Evolutionary conservation across 2,329 filamentous ascomycete species (phyloP), one percentile per base, ranked within the genome.

Genomic region (Dactylellina leptospora): DNA sequence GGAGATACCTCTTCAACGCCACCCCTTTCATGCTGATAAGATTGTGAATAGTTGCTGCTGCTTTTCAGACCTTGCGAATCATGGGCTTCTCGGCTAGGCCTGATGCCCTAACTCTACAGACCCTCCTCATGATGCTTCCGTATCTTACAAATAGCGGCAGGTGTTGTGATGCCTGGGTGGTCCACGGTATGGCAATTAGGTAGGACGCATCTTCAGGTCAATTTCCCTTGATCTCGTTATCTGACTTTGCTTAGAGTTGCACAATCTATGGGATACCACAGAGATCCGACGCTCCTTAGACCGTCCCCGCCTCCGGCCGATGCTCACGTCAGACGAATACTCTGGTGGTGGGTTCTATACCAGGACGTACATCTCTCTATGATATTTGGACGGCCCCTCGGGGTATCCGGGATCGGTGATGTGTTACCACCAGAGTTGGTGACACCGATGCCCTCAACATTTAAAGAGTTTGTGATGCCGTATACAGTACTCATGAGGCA

Each of bases 331-430:
- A 42, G 66, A 53, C 51, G 66, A 22, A 71, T 71, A 8, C 58
- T 71, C 2, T 71, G 66, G 66, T 71, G 66, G 66, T 71, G 66
- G 66, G 66, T 71, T 28, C 36, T 71, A 20, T 71, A 71, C 44
- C 66, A 71, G 38, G 66, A 71, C 38, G 66, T 71, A 3, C 66
- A 71, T 33, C 58, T 71, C 13, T 71, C 66, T 1, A 71, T 71
- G 66, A 71, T 71, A 13, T 71, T 71, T 48, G 66, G 66, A 9
- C 66, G 66, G 1, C 66, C 66, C 4, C 66, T 71, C 18, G 66
- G 66, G 13, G 66, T 63, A 11, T 71, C 66, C 4, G 66, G 66
- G 9, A 62, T 71, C 13, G 66, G 66, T 38, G 66, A 71, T 22
- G 66, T 71, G 9, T 38, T 63, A 10, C 66, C 66, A 10, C 66